phyloP scores from a whole-genome alignment of 805 yeast species.

The Barnettozyma californica region DNA sequence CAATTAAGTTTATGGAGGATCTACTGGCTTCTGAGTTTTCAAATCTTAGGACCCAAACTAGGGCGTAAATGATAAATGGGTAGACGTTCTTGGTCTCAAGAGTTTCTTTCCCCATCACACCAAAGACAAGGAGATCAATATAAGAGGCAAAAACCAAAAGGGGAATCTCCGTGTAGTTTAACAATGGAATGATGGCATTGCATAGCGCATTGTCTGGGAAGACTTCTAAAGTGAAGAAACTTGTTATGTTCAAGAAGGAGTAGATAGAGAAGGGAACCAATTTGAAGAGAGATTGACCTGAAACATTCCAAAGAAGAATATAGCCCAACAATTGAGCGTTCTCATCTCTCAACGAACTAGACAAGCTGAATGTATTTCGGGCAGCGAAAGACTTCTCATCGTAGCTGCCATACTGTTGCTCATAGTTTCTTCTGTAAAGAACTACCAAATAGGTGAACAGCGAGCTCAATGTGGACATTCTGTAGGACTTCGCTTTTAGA shows the following conservation, averaged over 20 bases:
- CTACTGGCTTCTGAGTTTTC: constrained; percentile 29
- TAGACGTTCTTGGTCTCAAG: constrained; percentile 22
- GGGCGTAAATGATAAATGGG: constrained; percentile 29
- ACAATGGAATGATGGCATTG: constrained; percentile 31
- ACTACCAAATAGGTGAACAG: constrained; percentile 23
- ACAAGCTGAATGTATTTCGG: constrained; percentile 22
- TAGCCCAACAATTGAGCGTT: constrained; percentile 35
- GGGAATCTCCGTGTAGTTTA: constrained; percentile 34
- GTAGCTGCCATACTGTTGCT: constrained; percentile 13
- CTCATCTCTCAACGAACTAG: constrained; percentile 36
- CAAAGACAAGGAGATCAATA: constrained; percentile 32
- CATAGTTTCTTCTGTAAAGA: constrained; percentile 18
- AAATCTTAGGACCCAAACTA: constrained; percentile 34
- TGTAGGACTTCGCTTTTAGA: constrained; percentile 11
- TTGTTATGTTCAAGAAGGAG: constrained; percentile 34
- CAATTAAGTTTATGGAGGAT: constrained; percentile 16
- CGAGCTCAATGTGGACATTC: constrained; percentile 16
- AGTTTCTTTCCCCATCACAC: constrained; percentile 27
- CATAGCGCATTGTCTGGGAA: constrained; percentile 30
- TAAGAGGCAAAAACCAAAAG: constrained; percentile 33
- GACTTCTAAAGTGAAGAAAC: constrained; percentile 29
- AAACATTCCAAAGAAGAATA: constrained; percentile 34
- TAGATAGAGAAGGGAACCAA: constrained; percentile 37
- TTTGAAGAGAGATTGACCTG: constrained; percentile 30
- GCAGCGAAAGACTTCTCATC: constrained; percentile 11